Evolutionary conservation across 1,284 basidiomycete genomes (phyloP).

Genomic region (Austroboletus olivaceoglutinosus): DNA sequence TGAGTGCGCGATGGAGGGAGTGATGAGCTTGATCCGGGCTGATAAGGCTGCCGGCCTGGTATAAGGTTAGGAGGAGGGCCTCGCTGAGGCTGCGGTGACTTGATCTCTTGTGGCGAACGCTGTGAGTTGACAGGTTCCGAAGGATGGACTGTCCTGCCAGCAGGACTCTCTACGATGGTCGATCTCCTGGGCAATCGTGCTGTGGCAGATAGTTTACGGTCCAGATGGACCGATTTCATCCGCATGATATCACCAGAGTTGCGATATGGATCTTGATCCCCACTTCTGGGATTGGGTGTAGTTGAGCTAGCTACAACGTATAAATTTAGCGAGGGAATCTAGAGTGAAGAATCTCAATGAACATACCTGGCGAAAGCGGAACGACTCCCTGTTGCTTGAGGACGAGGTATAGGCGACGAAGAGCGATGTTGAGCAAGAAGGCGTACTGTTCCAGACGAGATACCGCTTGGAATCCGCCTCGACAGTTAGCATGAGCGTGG

Average conservation of each 20-base stretch:
- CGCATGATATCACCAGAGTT: constrained; percentile 90
- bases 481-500: constrained; percentile 67
- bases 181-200: constrained; percentile 91
- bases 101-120: constrained; percentile 35
- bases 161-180: constrained; percentile 94
- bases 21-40: constrained; percentile 33
- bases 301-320: constrained; percentile 35
- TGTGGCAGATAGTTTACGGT: constrained; percentile 92
- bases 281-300: constrained; percentile 33
- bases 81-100: constrained; percentile 36
- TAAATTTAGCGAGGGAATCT: constrained; percentile 12
- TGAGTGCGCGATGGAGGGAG: constrained; percentile 38
- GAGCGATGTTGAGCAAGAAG: constrained; percentile 93
- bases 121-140: constrained; percentile 45
- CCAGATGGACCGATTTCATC: constrained; percentile 90
- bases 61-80: constrained; percentile 34
- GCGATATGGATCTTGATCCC: constrained; percentile 72
- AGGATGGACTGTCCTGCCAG: constrained; percentile 81
- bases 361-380: constrained; percentile 71
- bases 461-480: constrained; percentile 84
- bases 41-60: constrained; percentile 35
- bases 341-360: constrained; percentile 3
- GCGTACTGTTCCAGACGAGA: constrained; percentile 97
- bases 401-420: constrained; percentile 87
- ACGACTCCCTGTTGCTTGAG: constrained; percentile 92